phyloP scores from a whole-genome alignment of 805 yeast species.

The Hanseniaspora taiwanica region DNA sequence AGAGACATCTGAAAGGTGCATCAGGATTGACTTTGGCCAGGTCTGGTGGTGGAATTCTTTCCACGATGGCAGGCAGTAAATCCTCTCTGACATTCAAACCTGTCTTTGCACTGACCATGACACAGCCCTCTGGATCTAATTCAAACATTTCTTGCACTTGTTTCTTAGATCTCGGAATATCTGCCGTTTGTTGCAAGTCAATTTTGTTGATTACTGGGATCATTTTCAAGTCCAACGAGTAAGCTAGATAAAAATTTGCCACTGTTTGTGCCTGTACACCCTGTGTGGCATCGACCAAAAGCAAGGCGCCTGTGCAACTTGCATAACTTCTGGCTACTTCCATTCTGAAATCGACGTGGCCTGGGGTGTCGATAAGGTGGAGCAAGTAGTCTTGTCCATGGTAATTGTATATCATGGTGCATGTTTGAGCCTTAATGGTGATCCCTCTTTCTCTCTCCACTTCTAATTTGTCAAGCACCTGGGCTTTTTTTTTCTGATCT shows the following conservation, averaged over 20 bases:
- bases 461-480: conserved; percentile 80
- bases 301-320: conserved; percentile 86
- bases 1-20: conserved; percentile 40
- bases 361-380: conserved; percentile 93
- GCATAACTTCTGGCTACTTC: conserved; percentile 93
- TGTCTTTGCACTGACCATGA: conserved; percentile 85
- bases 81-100: conserved; percentile 60
- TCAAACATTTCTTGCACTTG: conserved; percentile 83
- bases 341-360: conserved; percentile 84
- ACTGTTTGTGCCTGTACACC: conserved; percentile 98
- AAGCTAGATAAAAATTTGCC: conserved; percentile 89
- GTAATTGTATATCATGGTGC: conserved; percentile 74
- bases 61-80: conserved; percentile 71
- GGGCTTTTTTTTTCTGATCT: conserved; percentile 35
- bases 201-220: conserved; percentile 88
- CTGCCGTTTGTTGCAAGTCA: conserved; percentile 70
- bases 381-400: conserved; percentile 63
- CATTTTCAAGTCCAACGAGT: conserved; percentile 65
- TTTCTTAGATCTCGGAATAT: conserved; percentile 63
- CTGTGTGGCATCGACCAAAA: conserved; percentile 87
- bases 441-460: conserved; percentile 95
- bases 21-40: conserved; percentile 43
- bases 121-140: conserved; percentile 55
- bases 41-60: conserved; percentile 65
- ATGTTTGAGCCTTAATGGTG: conserved; percentile 94